Conservation (phyloP, 1,284 basidiomycete species). For the Ganoderma lingzhi region DNA sequence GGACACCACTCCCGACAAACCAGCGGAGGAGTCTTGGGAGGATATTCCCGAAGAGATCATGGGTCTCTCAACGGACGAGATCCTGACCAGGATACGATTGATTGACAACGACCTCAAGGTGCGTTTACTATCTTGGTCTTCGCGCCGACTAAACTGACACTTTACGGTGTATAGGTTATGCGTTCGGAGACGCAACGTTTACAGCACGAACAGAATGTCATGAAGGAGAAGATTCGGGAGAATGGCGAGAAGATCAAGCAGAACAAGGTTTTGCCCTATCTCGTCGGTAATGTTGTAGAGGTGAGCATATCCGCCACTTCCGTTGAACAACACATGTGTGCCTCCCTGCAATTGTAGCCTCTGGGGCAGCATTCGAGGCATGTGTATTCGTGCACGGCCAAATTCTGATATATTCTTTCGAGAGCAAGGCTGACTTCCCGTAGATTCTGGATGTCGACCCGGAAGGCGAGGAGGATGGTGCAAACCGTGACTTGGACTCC, state of each 20-base stretch:
- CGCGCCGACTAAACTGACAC: neutral
- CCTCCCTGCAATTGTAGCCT: neutral
- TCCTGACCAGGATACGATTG: constrained; percentile 85
- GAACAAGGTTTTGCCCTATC: constrained; percentile 98
- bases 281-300: constrained; percentile 98
- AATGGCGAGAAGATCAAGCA: too few species aligned
- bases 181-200: too few species aligned
- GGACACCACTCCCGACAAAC: constrained; percentile 77
- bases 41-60: constrained; percentile 87
- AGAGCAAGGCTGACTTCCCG: constrained; percentile 5
- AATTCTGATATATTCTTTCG: neutral
- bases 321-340: neutral
- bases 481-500: constrained; percentile 84
- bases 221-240: too few species aligned
- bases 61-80: constrained; percentile 80
- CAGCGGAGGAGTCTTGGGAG: constrained; percentile 79
- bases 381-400: neutral
- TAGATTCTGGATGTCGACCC: constrained; percentile 96
- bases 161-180: constrained; percentile 78
- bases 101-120: constrained; percentile 97
- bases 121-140: constrained; percentile 20
- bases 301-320: constrained; percentile 50
- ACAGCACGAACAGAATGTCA: too few species aligned
- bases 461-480: constrained; percentile 58
- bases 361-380: neutral